These are phyloP conservation scores for Chaetomium fimeti DNA, from an alignment of 495 filamentous ascomycete genomes.

Conservation along the genomic window DNA sequence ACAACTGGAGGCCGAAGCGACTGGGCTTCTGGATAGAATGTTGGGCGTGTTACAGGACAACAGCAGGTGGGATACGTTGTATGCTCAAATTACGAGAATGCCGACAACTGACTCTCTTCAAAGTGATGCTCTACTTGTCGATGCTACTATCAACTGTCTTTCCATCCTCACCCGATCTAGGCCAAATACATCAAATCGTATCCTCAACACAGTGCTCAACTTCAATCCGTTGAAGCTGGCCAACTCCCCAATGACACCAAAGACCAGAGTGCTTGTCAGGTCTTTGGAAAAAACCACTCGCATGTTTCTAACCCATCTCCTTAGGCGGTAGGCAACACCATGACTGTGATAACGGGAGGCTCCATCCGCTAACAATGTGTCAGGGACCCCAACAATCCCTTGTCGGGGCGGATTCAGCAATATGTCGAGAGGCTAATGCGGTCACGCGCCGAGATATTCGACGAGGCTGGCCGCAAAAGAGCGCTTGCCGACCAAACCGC, in stretches of 20 bases:
- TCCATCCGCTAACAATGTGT: constrained; percentile 25
- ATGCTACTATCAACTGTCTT: constrained; percentile 87
- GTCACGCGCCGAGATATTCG: constrained; percentile 68
- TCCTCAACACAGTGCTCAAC: constrained; percentile 77
- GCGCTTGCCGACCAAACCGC: constrained; percentile 64
- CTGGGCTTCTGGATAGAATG: constrained; percentile 83
- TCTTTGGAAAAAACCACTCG: constrained; percentile 93
- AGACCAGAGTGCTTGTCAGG: constrained; percentile 74
- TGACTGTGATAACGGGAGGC: not conserved
- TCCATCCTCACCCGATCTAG: constrained; percentile 76
- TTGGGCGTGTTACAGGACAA: constrained; percentile 86
- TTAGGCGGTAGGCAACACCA: constrained; percentile 60
- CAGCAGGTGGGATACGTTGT: constrained; percentile 57
- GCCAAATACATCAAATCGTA: constrained; percentile 76
- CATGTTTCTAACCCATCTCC: constrained; percentile 73
- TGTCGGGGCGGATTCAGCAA: constrained; percentile 71
- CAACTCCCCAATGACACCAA: constrained; percentile 71
- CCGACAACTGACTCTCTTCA: constrained; percentile 15
- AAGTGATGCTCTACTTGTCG: constrained; percentile 86
- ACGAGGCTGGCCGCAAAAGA: constrained; percentile 76
- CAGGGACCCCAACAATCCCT: constrained; percentile 69
- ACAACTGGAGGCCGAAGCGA: constrained; percentile 85
- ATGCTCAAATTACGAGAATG: not conserved
- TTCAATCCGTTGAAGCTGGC: constrained; percentile 87
- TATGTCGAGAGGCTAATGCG: constrained; percentile 76